Conservation (phyloP, 140 eudicot species). For the Flaveria floridana region DNA sequence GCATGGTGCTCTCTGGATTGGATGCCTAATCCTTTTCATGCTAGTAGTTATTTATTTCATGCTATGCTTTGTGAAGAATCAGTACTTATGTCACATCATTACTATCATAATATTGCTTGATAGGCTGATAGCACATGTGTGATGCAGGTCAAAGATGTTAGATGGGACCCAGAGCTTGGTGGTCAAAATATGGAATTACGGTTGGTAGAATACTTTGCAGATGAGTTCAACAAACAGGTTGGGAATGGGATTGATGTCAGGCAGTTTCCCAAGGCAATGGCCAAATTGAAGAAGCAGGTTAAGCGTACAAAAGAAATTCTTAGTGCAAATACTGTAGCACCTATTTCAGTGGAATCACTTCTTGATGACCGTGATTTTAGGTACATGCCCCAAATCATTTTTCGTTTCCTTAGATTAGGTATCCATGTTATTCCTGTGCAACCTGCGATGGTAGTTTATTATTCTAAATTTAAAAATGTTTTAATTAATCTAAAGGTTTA, state of each 20-base stretch:
- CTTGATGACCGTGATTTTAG: conserved; percentile 97
- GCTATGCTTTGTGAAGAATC: neutral
- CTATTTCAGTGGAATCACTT: conserved; percentile 92
- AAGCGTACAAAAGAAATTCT: conserved; percentile 98
- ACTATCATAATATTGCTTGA: conserved; percentile 22
- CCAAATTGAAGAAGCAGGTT: conserved; percentile 94
- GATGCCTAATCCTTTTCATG: conserved; percentile 13
- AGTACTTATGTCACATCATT: neutral
- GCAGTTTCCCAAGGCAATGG: conserved; percentile 90
- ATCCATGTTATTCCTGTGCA: conserved; percentile 18
- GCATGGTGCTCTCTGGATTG: neutral
- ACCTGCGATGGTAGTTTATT: neutral
- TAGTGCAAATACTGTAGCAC: conserved; percentile 95
- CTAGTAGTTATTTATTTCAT: conserved; percentile 8
- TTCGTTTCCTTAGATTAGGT: conserved; percentile 14
- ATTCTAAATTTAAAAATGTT: neutral
- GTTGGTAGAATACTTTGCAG: conserved; percentile 91
- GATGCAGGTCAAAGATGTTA: conserved; percentile 87
- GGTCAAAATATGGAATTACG: conserved; percentile 89
- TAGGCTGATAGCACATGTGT: conserved; percentile 12
- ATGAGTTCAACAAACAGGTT: conserved; percentile 87
- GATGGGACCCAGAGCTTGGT: conserved; percentile 94
- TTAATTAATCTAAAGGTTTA: neutral
- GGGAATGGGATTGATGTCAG: conserved; percentile 92
- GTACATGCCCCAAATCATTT: conserved; percentile 36